Conservation (phyloP, 2,329 filamentous ascomycete genomes). For the Chaetothyriales sp. region DNA sequence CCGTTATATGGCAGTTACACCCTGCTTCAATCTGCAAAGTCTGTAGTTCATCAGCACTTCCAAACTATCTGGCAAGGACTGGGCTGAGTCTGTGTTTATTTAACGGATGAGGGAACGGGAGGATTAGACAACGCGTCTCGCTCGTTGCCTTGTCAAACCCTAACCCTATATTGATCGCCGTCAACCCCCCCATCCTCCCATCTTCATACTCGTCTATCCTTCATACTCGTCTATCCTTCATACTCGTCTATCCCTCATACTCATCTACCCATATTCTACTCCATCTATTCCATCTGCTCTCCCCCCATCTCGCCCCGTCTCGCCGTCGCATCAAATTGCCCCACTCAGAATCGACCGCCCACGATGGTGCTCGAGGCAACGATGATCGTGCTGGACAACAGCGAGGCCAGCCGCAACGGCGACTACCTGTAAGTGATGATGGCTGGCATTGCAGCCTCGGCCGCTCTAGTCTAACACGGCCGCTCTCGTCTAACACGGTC, state of each 20-base stretch:
- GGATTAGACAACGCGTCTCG: background rate
- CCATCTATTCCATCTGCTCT: no score
- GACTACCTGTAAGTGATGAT: conserved; percentile 54
- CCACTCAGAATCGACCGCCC: conserved; percentile 21
- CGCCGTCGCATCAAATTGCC: background rate
- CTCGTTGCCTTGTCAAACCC: background rate
- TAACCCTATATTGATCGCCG: background rate
- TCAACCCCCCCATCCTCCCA: background rate
- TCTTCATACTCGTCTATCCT: no score
- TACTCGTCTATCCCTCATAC: no score
- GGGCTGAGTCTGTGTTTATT: no score
- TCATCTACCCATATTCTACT: background rate
- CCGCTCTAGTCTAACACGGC: background rate
- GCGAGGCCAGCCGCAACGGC: conserved; percentile 94
- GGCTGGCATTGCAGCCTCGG: no score
- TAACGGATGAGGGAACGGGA: no score
- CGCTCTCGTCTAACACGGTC: conserved; percentile 20
- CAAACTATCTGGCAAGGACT: no score
- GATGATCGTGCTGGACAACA: conserved; percentile 97
- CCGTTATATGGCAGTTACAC: no score
- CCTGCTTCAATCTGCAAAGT: no score
- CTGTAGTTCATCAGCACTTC: no score
- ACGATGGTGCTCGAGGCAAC: conserved; percentile 98
- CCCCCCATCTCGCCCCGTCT: no score
- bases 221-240: no score